Conservation (phyloP, 768 basidiomycete species). For the Mycena belliarum region DNA sequence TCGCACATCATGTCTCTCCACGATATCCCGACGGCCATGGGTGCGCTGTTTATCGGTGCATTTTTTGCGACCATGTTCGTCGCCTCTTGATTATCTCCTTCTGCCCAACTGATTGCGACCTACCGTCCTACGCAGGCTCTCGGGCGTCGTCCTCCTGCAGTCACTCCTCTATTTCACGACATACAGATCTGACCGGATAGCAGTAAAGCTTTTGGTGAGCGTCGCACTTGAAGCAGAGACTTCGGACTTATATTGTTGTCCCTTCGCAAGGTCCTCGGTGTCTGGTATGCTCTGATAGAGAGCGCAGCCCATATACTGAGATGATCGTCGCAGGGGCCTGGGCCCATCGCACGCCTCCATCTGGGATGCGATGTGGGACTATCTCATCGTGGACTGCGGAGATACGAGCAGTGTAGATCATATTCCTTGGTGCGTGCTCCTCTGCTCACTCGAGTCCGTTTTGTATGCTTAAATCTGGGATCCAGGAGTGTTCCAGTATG, state of each 20-base stretch:
- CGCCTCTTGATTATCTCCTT: not conserved
- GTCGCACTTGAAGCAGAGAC: not conserved
- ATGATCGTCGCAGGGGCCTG: slow-evolving; percentile 33
- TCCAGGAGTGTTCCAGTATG: slow-evolving; percentile 14
- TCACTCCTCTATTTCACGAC: slow-evolving; percentile 7
- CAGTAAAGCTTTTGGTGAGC: slow-evolving; percentile 5
- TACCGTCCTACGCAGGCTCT: slow-evolving; percentile 2
- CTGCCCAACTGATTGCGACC: not conserved
- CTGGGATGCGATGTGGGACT: slow-evolving; percentile 34
- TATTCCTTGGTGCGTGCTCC: slow-evolving; percentile 32
- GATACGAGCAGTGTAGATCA: slow-evolving; percentile 24
- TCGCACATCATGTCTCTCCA: not conserved
- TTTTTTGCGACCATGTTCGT: slow-evolving; percentile 9
- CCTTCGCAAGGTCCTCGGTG: slow-evolving; percentile 2
- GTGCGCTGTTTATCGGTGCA: slow-evolving; percentile 9
- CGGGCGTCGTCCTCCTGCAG: slow-evolving; percentile 11
- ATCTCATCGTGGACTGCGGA: slow-evolving; percentile 32
- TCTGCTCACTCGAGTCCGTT: not conserved
- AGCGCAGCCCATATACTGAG: not conserved
- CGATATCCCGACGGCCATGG: not conserved
- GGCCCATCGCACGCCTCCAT: no score
- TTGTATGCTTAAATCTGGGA: not conserved
- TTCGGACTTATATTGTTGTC: not conserved
- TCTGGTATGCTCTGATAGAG: not conserved
- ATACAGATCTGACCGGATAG: slow-evolving; percentile 5